Evolutionary conservation across 768 basidiomycete genomes (phyloP).

Genomic region (Suillus subluteus): DNA sequence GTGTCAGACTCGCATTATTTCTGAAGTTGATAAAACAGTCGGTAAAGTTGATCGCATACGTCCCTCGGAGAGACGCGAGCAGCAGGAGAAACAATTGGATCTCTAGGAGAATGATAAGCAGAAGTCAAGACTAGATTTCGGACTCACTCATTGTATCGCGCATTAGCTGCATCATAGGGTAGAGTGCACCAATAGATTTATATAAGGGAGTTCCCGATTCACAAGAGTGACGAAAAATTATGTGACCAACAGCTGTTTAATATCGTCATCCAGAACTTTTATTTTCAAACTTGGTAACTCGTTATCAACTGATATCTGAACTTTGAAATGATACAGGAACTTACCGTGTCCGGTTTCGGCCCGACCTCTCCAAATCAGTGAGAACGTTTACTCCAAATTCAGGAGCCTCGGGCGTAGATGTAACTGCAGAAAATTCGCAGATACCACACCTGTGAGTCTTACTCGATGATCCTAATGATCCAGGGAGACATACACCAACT

Average conservation of each 20-base stretch:
- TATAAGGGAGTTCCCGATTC: background rate
- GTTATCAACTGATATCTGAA: background rate
- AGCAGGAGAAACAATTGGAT: conserved; percentile 1
- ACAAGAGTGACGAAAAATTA: background rate
- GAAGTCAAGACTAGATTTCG: background rate
- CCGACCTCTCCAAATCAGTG: background rate
- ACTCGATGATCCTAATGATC: background rate
- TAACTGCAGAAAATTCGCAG: background rate
- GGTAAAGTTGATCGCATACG: conserved; percentile 7
- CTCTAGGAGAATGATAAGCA: background rate
- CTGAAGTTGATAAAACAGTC: conserved; percentile 19
- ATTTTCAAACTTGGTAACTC: background rate
- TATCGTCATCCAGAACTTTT: too few species aligned
- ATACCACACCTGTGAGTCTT: background rate
- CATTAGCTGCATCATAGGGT: background rate
- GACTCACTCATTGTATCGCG: background rate
- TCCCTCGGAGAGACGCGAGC: background rate
- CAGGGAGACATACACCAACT: too few species aligned
- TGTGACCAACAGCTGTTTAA: background rate
- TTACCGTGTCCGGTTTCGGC: background rate
- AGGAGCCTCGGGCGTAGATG: background rate
- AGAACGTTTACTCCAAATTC: background rate
- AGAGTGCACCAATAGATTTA: background rate
- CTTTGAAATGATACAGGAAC: background rate
- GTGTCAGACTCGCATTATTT: conserved; percentile 5